These are phyloP conservation scores for Candolleomyces eurysporus DNA, from an alignment of 768 basidiomycete genomes.

Conservation along the genomic window DNA sequence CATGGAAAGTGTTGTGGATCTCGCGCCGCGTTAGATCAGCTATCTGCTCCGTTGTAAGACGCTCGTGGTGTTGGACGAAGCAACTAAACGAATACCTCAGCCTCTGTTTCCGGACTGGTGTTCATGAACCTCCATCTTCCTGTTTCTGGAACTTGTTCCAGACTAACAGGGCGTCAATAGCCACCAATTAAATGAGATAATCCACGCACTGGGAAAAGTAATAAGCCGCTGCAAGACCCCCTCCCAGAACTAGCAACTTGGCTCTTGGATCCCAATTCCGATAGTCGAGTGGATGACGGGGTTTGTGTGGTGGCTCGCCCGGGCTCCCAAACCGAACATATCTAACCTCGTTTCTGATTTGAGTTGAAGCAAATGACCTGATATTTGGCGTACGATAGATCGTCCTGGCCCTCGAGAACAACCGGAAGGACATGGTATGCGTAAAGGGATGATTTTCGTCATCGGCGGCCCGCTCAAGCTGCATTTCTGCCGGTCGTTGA, in stretches of 20 bases:
- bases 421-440: background rate
- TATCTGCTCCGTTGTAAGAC: conserved; percentile 28
- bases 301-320: background rate
- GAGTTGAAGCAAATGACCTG: background rate
- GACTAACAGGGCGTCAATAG: conserved; percentile 37
- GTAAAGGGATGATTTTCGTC: too few relatives aligned
- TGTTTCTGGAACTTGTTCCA: conserved; percentile 85
- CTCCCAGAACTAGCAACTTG: conserved; percentile 3
- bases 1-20: conserved; percentile 50
- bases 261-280: conserved; percentile 4
- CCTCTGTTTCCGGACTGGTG: conserved; percentile 56
- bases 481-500: too few relatives aligned
- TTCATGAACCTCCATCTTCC: conserved; percentile 91
- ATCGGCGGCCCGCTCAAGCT: too few relatives aligned
- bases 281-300: background rate
- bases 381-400: background rate
- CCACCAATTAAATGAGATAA: background rate
- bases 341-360: background rate
- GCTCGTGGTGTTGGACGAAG: background rate
- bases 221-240: conserved; percentile 21
- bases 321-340: conserved; percentile 11
- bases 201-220: conserved; percentile 34
- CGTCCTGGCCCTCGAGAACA: background rate
- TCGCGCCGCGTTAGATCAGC: conserved; percentile 38
- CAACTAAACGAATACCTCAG: conserved; percentile 35